Percentiles rank a stretch among this genome's conserved stretches.
phyloP scores from a whole-genome alignment of 768 basidiomycete species.

The Daedaleopsis nitida region DNA sequence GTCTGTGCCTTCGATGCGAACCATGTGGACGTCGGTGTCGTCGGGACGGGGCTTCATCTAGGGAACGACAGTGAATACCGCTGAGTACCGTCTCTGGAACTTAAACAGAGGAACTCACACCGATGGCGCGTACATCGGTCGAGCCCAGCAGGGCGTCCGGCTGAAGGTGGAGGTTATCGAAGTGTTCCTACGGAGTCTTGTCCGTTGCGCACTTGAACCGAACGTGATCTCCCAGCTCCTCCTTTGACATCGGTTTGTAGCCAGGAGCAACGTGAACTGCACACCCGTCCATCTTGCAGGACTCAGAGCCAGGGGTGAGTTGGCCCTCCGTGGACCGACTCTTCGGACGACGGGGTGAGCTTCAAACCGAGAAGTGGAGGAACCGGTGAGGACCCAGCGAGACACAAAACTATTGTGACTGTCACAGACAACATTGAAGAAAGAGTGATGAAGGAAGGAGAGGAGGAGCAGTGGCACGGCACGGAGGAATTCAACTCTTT shows the following conservation, averaged over 20 bases:
- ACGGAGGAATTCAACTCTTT: no score
- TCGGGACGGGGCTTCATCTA: conserved; percentile 3
- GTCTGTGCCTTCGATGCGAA: background rate
- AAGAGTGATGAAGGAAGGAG: no score
- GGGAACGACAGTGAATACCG: background rate
- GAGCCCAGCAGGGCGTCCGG: background rate
- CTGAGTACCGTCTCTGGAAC: background rate
- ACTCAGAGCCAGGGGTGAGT: no score
- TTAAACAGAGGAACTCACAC: background rate
- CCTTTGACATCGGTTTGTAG: background rate
- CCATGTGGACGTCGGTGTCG: background rate
- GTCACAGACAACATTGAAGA: no score
- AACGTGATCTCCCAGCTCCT: background rate
- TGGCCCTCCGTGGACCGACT: no score
- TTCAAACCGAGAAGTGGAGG: no score
- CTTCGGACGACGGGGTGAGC: no score
- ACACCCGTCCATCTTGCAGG: no score
- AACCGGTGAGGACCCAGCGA: no score
- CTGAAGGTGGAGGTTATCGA: background rate
- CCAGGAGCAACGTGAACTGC: no score
- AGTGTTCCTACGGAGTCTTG: background rate
- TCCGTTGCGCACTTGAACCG: background rate
- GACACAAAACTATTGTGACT: no score
- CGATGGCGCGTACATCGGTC: background rate
- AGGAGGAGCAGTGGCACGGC: no score